A percentile compares a stretch with the other conserved stretches of the same genome.
Conservation (phyloP, 306 rosid species). For the Styphnolobium japonicum region DNA sequence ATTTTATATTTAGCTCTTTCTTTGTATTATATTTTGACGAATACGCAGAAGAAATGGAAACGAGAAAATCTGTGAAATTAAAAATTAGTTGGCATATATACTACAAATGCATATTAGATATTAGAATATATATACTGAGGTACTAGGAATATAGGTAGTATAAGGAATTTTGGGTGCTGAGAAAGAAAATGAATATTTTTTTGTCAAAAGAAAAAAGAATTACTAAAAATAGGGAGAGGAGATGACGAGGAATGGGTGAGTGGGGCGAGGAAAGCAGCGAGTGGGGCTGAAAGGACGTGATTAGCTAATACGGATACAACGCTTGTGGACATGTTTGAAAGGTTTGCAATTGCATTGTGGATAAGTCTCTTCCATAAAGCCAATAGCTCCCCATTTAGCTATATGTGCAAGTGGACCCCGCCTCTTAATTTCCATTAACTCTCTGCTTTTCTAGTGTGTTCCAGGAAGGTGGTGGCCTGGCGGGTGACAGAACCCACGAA, state of each 20-base stretch:
- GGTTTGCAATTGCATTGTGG: constrained; percentile 16
- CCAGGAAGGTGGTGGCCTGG: background rate
- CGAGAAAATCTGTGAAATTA: background rate
- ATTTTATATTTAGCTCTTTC: background rate
- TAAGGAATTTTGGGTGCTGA: no score
- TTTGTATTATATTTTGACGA: background rate
- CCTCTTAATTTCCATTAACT: background rate
- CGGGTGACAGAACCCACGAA: no score
- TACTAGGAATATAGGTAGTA: no score
- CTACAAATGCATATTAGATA: no score
- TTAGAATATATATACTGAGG: no score
- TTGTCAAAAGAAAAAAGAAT: no score
- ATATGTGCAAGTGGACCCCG: background rate
- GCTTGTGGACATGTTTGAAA: constrained; percentile 26
- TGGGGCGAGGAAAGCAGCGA: background rate
- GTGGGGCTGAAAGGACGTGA: background rate
- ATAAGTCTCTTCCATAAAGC: constrained; percentile 34
- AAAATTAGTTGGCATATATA: no score
- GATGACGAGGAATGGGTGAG: no score
- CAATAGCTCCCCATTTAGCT: background rate
- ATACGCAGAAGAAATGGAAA: no score
- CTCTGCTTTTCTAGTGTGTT: background rate
- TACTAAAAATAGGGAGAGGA: no score
- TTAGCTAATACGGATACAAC: constrained; percentile 14
- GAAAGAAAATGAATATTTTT: no score